Percentiles rank a stretch among this genome's conserved stretches.
Conservation (phyloP, 305 asterid species). For the Solanum chacoense region DNA sequence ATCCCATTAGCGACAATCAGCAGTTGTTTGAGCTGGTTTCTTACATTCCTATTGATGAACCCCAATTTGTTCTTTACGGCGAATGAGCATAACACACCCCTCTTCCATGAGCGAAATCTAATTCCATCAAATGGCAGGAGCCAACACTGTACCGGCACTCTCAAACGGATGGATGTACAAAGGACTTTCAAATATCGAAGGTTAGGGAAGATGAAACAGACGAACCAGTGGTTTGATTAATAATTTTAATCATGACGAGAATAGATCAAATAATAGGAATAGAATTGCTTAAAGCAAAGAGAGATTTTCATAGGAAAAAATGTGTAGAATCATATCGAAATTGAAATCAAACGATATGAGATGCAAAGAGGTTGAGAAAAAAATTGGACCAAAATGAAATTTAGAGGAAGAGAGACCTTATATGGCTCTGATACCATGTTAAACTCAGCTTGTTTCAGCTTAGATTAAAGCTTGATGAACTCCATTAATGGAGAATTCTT, state of each 20-base stretch:
- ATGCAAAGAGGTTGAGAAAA: not conserved
- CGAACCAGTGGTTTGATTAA: not conserved
- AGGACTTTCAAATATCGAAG: not conserved
- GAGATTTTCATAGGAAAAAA: not conserved
- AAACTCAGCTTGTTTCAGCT: too few species aligned
- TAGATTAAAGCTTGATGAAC: not conserved
- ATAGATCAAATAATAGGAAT: not conserved
- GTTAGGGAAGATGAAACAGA: not conserved
- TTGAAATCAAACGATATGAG: not conserved
- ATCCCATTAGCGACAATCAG: not conserved
- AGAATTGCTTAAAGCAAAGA: not conserved
- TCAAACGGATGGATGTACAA: not conserved
- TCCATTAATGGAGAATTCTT: not conserved
- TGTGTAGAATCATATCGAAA: not conserved
- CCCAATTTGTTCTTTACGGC: not conserved
- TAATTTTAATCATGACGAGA: not conserved
- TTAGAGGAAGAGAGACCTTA: not conserved
- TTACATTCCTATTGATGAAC: not conserved
- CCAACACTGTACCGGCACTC: not conserved
- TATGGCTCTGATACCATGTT: not conserved
- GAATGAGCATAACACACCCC: not conserved
- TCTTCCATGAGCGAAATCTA: not conserved
- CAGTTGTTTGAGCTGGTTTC: not conserved
- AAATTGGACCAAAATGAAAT: too few species aligned
- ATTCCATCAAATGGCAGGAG: not conserved